Percentiles rank a stretch among this genome's conserved stretches.
phyloP scores from a whole-genome alignment of 2,329 filamentous ascomycete species.

The Cladophialophora bantiana region DNA sequence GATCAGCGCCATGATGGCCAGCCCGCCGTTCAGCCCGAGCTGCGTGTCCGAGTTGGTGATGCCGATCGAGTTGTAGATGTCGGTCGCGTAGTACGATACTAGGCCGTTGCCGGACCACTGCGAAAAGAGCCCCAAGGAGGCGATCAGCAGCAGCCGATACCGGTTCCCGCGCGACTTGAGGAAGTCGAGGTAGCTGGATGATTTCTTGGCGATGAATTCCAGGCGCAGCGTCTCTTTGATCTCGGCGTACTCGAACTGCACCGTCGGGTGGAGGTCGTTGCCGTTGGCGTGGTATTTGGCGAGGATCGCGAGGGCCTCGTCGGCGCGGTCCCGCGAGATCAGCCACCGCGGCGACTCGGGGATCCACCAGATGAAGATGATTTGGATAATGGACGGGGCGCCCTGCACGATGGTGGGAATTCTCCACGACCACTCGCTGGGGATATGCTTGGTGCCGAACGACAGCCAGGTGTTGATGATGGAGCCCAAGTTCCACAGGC shows the following conservation, averaged over 20 bases:
- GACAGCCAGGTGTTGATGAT: conserved; percentile 59
- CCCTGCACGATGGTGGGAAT: conserved; percentile 73
- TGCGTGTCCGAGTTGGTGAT: conserved; percentile 59
- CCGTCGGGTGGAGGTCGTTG: conserved; percentile 53
- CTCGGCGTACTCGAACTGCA: conserved; percentile 71
- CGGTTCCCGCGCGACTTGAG: conserved; percentile 65
- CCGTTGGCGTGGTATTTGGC: conserved; percentile 52
- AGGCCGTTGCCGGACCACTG: conserved; percentile 63
- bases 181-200: conserved; percentile 67
- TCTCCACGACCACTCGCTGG: conserved; percentile 61
- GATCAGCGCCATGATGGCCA: conserved; percentile 66
- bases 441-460: conserved; percentile 56
- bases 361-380: conserved; percentile 66
- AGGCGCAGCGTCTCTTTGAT: conserved; percentile 69
- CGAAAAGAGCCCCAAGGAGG: conserved; percentile 62
- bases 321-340: conserved; percentile 43
- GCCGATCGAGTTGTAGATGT: conserved; percentile 59
- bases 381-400: conserved; percentile 63
- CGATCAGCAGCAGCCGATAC: conserved; percentile 60
- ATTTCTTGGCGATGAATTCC: conserved; percentile 59
- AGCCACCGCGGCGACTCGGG: conserved; percentile 73
- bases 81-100: conserved; percentile 48
- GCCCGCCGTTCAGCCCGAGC: conserved; percentile 60
- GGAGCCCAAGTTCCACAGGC: conserved; percentile 60
- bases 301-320: conserved; percentile 42